Percentiles rank a stretch among this genome's conserved stretches.
phyloP scores from a whole-genome alignment of 108 stramenopile species.

The Chaetoceros tenuissimus region DNA sequence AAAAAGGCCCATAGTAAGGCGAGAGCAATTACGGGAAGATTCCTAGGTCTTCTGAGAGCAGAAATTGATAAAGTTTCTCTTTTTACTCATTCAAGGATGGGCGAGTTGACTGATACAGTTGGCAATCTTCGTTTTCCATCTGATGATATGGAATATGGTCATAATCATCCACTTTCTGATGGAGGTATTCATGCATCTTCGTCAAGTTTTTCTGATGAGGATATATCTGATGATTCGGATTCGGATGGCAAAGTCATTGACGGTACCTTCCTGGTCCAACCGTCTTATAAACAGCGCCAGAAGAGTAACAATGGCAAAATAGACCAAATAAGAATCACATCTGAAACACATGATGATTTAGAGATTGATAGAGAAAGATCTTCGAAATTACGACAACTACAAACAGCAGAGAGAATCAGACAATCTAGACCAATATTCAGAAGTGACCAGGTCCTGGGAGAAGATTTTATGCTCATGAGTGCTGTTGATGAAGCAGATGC shows the following conservation, averaged over 20 bases:
- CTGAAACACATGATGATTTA: background rate
- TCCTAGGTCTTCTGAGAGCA: conserved; percentile 33
- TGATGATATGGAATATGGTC: conserved; percentile 20
- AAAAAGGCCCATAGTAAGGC: conserved; percentile 60
- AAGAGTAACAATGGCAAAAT: background rate
- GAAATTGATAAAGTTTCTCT: conserved; percentile 42
- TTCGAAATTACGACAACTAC: background rate
- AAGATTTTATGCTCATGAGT: conserved; percentile 53
- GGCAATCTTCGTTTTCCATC: conserved; percentile 35
- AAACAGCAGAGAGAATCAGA: conserved; percentile 28
- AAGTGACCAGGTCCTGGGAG: conserved; percentile 49
- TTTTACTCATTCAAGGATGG: conserved; percentile 33
- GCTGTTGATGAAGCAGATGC: conserved; percentile 78
- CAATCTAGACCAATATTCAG: conserved; percentile 33
- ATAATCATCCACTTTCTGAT: conserved; percentile 19
- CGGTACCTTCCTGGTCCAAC: background rate
- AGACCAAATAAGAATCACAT: background rate
- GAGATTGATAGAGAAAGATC: background rate
- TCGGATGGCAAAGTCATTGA: background rate
- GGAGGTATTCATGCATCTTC: conserved; percentile 14
- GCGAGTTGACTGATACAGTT: conserved; percentile 36
- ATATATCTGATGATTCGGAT: background rate
- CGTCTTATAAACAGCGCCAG: background rate
- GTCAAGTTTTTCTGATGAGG: background rate
- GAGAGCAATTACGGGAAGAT: conserved; percentile 32